These are phyloP conservation scores for Sporisorium exsertum DNA, from an alignment of 1,284 basidiomycete genomes.

Conservation along the genomic window DNA sequence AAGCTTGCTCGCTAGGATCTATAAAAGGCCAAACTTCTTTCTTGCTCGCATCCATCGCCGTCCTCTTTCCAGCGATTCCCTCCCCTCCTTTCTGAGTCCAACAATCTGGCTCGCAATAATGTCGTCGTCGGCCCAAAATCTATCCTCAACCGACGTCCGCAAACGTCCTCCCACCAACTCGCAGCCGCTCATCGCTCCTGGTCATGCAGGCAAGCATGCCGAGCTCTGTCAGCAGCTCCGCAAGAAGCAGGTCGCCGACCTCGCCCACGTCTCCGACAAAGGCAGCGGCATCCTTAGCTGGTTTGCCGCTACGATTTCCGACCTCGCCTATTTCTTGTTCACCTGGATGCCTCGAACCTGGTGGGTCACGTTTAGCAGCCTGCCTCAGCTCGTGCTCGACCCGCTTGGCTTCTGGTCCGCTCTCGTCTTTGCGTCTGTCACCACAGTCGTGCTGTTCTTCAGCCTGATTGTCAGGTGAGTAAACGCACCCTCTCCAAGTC, in stretches of 20 bases:
- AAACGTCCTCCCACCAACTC: constrained; percentile 19
- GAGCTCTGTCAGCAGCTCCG: constrained; percentile 31
- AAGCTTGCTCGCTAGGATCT: not conserved
- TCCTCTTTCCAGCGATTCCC: not conserved
- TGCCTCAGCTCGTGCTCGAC: constrained; percentile 34
- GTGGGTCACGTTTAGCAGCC: constrained; percentile 35
- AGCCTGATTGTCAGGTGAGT: constrained; percentile 30
- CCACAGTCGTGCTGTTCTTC: constrained; percentile 24
- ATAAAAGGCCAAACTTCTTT: not conserved
- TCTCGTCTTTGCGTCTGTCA: constrained; percentile 23
- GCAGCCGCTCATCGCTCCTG: constrained; percentile 17
- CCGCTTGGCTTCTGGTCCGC: constrained; percentile 24
- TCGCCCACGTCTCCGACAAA: constrained; percentile 16
- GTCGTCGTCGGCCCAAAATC: constrained; percentile 4
- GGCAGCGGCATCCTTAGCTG: constrained; percentile 31
- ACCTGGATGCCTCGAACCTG: constrained; percentile 38
- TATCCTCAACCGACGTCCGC: constrained; percentile 22
- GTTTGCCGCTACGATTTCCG: constrained; percentile 15
- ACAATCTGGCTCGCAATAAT: not conserved
- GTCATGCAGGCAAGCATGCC: constrained; percentile 24
- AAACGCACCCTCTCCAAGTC: not conserved
- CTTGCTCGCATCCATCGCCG: not conserved
- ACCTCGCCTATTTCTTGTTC: constrained; percentile 30
- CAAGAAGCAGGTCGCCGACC: constrained; percentile 27
- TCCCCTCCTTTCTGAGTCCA: not conserved